Base-by-base conservation (phyloP, 495 filamentous ascomycete species). In the Annulohypoxylon bovei region DNA sequence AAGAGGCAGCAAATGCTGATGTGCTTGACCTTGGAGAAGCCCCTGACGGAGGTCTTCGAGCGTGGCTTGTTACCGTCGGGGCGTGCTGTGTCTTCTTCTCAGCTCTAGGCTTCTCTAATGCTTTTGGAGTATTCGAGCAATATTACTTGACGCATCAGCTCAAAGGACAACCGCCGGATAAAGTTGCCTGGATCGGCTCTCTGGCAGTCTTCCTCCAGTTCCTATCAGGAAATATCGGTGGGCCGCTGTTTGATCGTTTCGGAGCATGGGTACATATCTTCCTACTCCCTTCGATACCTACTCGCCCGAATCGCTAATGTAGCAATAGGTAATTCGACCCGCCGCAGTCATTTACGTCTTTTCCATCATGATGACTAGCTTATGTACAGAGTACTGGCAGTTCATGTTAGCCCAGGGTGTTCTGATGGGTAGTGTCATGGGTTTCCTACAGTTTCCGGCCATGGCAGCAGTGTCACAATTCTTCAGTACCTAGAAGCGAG, bases 181-280 rank as follows among this genome's bases (percentile, higher is more conserved):
- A 83, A 4, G 81, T 91, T 23, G 81, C 87, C 47, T 91, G 88
- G 89, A 82, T 92, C 12, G 88, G 87, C 1, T 87, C 88, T 1
- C 63, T 89, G 0, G 69, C 77, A 7, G 60, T 75, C 1, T 88
- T 87, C 66, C 61, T 85, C 28, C 76, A 81, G 30, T 88, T 88
- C 66, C 65, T 76, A n/a, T 59, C 70, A 12, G 86, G 84, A 22
- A 66, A 76, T 4, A 50, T 86, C 23, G 76, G 78, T 0, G 86
- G 86, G 2, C 84, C 85, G 0, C 53, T 88, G 12, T 85, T 86
- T 65, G 86, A 88, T 70, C 81, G 82, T 32, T 84, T 75, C 73
- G 85, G 86, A 16, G 73, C 77, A 39, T 76, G 75, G 78, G 82
- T 83, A 74, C 14, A 60, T 72, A 3, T 55, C 33, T 9, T 27